Evolutionary conservation across 495 filamentous ascomycete genomes (phyloP).

Genomic region (Penicillium taxi): DNA sequence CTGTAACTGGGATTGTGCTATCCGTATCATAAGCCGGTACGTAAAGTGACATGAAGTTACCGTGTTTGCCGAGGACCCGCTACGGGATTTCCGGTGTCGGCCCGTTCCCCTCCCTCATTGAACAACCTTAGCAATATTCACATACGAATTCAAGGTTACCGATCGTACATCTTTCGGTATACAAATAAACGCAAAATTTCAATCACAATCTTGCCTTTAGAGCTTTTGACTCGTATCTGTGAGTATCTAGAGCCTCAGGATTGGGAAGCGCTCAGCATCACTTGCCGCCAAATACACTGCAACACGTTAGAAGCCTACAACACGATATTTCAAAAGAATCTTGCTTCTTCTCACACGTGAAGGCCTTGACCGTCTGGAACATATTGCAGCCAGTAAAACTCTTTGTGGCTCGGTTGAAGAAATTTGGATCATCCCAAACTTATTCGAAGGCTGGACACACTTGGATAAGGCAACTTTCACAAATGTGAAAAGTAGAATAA

Average conservation of each 20-base stretch:
- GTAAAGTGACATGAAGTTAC: no score
- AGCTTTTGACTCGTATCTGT: conserved; percentile 3
- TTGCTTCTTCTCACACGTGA: conserved; percentile 4
- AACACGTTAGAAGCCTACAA: conserved; percentile 4
- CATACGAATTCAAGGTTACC: no score
- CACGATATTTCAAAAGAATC: conserved; percentile 3
- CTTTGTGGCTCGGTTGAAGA: conserved; percentile 1
- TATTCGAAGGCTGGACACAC: conserved; percentile 3
- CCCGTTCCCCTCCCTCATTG: no score
- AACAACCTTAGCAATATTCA: no score
- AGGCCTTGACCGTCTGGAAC: conserved; percentile 1
- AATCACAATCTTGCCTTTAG: conserved; percentile 3
- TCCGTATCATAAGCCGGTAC: no score
- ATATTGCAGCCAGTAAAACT: conserved; percentile 1
- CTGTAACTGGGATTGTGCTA: no score
- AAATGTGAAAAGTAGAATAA: not conserved
- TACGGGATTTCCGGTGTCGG: no score
- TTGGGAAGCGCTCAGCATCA: conserved; percentile 2
- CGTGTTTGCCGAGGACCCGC: no score
- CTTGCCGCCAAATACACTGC: conserved; percentile 2
- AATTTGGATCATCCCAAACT: conserved; percentile 3
- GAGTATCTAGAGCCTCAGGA: conserved; percentile 5
- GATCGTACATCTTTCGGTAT: no score
- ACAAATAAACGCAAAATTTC: conserved; percentile 3
- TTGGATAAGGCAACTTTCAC: conserved; percentile 1